These are phyloP conservation scores for Fusarium gaditjirri DNA, from an alignment of 2,329 filamentous ascomycete species.

Conservation along the genomic window DNA sequence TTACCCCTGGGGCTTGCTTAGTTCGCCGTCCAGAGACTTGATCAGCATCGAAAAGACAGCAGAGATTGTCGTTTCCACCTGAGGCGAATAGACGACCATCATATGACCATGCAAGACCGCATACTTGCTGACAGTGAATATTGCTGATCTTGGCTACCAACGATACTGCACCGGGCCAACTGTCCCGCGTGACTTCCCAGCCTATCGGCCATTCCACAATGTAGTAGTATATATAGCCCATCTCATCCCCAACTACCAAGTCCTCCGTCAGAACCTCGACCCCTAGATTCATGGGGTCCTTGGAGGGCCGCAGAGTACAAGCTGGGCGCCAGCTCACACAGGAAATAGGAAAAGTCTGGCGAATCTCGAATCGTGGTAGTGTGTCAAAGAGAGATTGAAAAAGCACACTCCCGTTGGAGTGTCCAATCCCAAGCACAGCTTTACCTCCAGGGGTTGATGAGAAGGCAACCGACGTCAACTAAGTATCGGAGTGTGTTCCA, in stretches of 20 bases:
- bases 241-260: slow-evolving; percentile 85
- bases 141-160: slow-evolving; percentile 77
- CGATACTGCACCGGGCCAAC: slow-evolving; percentile 82
- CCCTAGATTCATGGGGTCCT: slow-evolving; percentile 58
- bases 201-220: slow-evolving; percentile 83
- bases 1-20: not conserved
- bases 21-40: slow-evolving; percentile 58
- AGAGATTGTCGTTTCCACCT: slow-evolving; percentile 92
- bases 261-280: slow-evolving; percentile 77
- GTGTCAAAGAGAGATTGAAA: slow-evolving; percentile 81
- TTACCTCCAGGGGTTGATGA: slow-evolving; percentile 81
- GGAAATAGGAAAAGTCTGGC: slow-evolving; percentile 77
- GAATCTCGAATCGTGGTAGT: slow-evolving; percentile 77
- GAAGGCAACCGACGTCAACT: slow-evolving; percentile 89
- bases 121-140: slow-evolving; percentile 89
- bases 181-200: slow-evolving; percentile 70
- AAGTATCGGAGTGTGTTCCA: slow-evolving; percentile 46
- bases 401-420: slow-evolving; percentile 79
- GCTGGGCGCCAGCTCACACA: slow-evolving; percentile 85
- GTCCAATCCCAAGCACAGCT: slow-evolving; percentile 85
- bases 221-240: slow-evolving; percentile 87
- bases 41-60: slow-evolving; percentile 80
- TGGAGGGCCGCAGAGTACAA: slow-evolving; percentile 62
- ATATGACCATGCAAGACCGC: slow-evolving; percentile 87
- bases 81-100: slow-evolving; percentile 83